phyloP scores from a whole-genome alignment of 148 eudicot genomes.

The Rhododendron vialii region DNA sequence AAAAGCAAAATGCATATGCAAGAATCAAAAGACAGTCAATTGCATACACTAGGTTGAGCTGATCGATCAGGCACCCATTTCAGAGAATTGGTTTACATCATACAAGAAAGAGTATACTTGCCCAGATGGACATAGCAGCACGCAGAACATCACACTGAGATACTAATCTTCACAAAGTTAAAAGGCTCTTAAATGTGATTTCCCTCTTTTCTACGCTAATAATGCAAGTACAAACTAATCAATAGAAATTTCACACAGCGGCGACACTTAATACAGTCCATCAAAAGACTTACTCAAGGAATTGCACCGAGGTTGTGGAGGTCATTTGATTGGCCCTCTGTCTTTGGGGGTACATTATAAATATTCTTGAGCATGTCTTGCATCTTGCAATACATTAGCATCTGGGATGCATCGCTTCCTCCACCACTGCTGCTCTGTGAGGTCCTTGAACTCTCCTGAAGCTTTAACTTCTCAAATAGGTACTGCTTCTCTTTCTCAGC shows the following conservation, averaged over 20 bases:
- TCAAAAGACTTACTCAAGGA: neutral
- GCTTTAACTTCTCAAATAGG: constrained; percentile 52
- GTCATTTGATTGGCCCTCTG: constrained; percentile 5
- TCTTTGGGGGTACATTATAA: neutral
- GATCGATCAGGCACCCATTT: neutral
- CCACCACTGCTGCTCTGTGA: constrained; percentile 35
- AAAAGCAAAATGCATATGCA: neutral
- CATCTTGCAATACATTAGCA: constrained; percentile 32
- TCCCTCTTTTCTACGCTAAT: neutral
- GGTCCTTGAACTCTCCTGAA: constrained; percentile 51
- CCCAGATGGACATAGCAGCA: neutral
- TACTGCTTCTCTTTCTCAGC: constrained; percentile 73
- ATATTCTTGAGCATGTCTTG: constrained; percentile 3
- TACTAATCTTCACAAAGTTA: neutral
- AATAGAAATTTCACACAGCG: neutral
- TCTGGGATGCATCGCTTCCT: constrained; percentile 33
- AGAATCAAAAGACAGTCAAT: neutral
- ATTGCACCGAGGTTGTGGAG: constrained; percentile 1
- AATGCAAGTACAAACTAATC: neutral
- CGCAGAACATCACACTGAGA: neutral
- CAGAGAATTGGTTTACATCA: constrained; percentile 1
- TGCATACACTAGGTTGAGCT: neutral
- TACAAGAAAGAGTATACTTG: neutral
- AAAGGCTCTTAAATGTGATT: neutral
- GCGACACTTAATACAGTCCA: neutral